Evolutionary conservation across 768 basidiomycete species (phyloP), one percentile per base, ranked within the genome.

Genomic region (Tricholoma saponaceum): DNA sequence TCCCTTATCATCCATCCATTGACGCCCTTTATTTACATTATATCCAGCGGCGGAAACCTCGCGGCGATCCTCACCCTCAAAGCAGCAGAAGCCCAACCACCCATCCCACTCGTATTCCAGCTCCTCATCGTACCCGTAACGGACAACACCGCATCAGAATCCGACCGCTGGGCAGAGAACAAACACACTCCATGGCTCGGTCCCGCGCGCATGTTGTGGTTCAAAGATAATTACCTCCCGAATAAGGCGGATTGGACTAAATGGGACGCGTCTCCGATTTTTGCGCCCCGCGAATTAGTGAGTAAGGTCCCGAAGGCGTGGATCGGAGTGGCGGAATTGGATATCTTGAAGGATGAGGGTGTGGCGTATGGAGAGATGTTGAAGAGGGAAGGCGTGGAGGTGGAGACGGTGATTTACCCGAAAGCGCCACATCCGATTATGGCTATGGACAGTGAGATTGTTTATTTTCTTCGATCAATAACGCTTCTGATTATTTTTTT

Each of bases 41-140:
- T n/a, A n/a, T n/a, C n/a, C n/a, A 89, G 87, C 54, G 88, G 89
- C 3, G 87, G 84, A 1, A 89, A 90, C 62, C 76, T 90, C 1
- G 86, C 88, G 0, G 81, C 85, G 0, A 78, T 86, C 52, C 71
- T 86, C 1, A 75, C 86, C 0, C 81, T 88, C 69, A 87, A 86
- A 70, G 86, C 86, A 1, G 76, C 75, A 0, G 69, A 79, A 35
- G 58, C 72, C 9, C 57, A 69, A 4, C 82, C 81, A 0, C 77
- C 80, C 10, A 80, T 85, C 26, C 79, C 80, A 3, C 66, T 89
- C 47, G 61, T 79, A 3, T 83, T 86, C 70, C 85, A 85, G 62
- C 72, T 90, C 0, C 77, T 90, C 39, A 76, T 87, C 23, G 89
- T 89, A 1, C 89, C 88, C 16, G 89, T 89, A 35, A 82, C 76